Base-by-base conservation (phyloP, 495 filamentous ascomycete genomes). In the Antarctomyces pellizariae region DNA sequence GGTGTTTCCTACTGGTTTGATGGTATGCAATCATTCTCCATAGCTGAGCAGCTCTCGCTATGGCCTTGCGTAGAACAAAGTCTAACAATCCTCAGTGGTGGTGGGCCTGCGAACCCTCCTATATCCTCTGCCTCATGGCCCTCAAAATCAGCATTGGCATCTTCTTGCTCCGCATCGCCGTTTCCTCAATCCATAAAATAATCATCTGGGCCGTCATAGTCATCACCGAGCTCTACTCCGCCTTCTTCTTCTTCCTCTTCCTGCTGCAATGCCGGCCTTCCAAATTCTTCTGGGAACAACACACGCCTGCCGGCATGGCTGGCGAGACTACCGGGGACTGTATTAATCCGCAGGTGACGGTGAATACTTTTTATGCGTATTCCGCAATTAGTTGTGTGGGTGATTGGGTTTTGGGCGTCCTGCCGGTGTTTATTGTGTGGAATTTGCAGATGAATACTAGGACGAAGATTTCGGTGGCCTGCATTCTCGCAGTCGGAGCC, bases 351-450 rank as follows among this genome's bases (percentile, higher is more conserved):
- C 17, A 18, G 1, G 18, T 42, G 8, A 37, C 41, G 7, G 35
- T 37, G 13, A 23, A 31, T 13, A 25, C 34, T 8, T 39, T 36
- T 4, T 51, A 49, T 29, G 35, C 31, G 0, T 37, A 37, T 7
- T 39, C 36, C 6, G 38, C 33, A 0, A 24, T 48, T 13, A 39
- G 37, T 11, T 37, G 36, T 13, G 33, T 29, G 5, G 43, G 39
- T n/a, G 53, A 60, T 26, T 50, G 51, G 42, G 39, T 38, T 0
- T 40, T 58, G 7, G 53, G 44, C 4, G 34, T 55, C 2, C 41
- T 60, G 3, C 56, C 56, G 4, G 38, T 54, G 6, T 44, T 49
- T 25, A 44, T 57, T n/a, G 37, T 60, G 5, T 53, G 53, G 52
- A 35, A 50, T 28, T 36, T 56, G 16, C 38, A 50, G 16, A 50